Evolutionary conservation across 164 flowering plant species (phyloP), one percentile per base, ranked within the genome.

Genomic region (Liquidambar formosana): DNA sequence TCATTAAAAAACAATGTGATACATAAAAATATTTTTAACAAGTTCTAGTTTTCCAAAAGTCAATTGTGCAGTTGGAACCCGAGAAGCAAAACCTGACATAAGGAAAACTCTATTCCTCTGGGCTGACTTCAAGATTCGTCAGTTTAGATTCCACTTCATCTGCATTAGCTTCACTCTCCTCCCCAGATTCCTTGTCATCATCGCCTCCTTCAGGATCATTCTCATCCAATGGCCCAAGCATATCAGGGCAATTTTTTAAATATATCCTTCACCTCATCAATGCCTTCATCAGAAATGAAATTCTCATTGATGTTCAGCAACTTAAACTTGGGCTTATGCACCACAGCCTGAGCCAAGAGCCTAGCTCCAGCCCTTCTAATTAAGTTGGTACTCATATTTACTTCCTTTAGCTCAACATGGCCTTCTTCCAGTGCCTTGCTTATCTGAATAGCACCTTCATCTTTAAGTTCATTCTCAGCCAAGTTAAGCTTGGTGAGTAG

Each of bases 181-280:
- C 88, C 23, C 76, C 81, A 33, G 78, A 69, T 26, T 81, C 91
- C 19, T 82, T 80, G 0, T 72, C 85, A 51, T 73, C 86, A 22
- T 80, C 88, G 66, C 71, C 93, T 70, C 96, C 97, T 61, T 87
- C 94, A 16, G 93, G 90, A 57, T 91, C 98, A 68, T 94, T 92
- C 69, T 92, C 98, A 77, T 92, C 97, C 73, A 94, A 71, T 0
- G 89, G 73, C 25, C 90, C 98, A 68, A 94, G 97, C 71, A 72
- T 71, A 10, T 79, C 80, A n/a, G 88, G 86, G 23, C n/a, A 65
- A 82, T 18, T 81, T 80, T 73, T 79, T 77, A 71, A 91, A 89
- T 52, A 86, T 84, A 16, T 78, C 88, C 71, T 79, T 86, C 70
- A 94, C 75, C 74, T 91, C 98, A 67, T 90, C 97, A 56, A 90